Evolutionary conservation across 192 early-diverging fungal species (phyloP), one percentile per base, ranked within the genome.

Genomic region (Oehlia diaphana): DNA sequence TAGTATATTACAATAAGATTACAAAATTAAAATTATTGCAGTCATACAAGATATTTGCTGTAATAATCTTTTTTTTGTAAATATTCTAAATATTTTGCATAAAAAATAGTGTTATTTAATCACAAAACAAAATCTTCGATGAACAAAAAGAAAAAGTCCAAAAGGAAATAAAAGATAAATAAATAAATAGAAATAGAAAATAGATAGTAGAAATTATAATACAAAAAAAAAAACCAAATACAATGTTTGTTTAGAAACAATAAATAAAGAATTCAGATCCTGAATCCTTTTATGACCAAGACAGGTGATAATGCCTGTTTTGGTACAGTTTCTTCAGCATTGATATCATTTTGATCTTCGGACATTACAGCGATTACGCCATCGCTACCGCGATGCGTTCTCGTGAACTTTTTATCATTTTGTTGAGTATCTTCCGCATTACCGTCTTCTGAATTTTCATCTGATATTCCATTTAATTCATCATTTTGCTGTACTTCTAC

Each of bases 321-420:
- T 58, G 77, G 77, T 2, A 79, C 67, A 37, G 61, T 31, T 70
- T 79, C 77, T 28, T 79, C 77, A 6, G 66, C n/a, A 62, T 28
- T 14, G 12, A 21, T 53, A 61, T 71, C 77, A 19, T 47, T 19
- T 28, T 62, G 67, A 67, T 67, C 63, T 26, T 79, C 77, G 2
- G 77, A 79, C 50, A 79, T 79, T n/a, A 68, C 67, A 31, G 66
- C 67, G 21, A 68, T 66, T 39, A 79, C 63, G 21, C 47, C 77
- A 70, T 79, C 77, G 16, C 77, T 79, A 61, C 77, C 68, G 9
- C 77, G 65, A 62, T 79, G 77, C 5, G 64, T 16, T 12, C 77
- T 65, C 21, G 5, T 61, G 39, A 77, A 77, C 12, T 42, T 76
- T 42, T 37, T 47, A 9, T 12, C n/a, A 53, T 31, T 26, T 23